Percentiles rank a stretch among this genome's conserved stretches.
phyloP scores from a whole-genome alignment of 306 rosid genomes.

The Mimosa bimucronata region DNA sequence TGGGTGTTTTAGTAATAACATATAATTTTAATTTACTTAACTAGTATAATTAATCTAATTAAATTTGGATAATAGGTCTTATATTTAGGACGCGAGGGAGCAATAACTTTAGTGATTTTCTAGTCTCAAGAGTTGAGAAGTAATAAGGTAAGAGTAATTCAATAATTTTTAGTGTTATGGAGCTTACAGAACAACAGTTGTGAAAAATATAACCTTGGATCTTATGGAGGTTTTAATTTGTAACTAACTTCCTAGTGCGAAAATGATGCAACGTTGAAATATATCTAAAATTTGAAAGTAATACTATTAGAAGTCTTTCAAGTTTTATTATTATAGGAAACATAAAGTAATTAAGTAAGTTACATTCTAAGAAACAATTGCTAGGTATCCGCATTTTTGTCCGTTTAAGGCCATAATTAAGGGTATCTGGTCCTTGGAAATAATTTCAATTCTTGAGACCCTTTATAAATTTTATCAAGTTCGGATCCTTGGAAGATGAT shows the following conservation, averaged over 20 bases:
- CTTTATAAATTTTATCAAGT: too few relatives aligned
- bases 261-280: background rate
- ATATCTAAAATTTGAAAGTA: background rate
- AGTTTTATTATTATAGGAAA: background rate
- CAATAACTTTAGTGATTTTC: too few relatives aligned
- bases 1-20: too few relatives aligned
- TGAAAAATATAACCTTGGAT: too few relatives aligned
- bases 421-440: background rate
- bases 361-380: background rate
- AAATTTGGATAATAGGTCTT: too few relatives aligned
- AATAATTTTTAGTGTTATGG: background rate
- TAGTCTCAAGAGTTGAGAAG: background rate
- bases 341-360: background rate
- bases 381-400: background rate
- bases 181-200: too few relatives aligned
- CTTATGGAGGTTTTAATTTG: background rate
- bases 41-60: too few relatives aligned
- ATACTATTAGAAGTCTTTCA: background rate
- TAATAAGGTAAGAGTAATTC: background rate
- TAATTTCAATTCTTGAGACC: too few relatives aligned
- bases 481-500: too few relatives aligned
- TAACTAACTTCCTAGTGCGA: background rate
- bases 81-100: too few relatives aligned
- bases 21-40: too few relatives aligned
- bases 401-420: background rate